phyloP scores from a whole-genome alignment of 1,284 basidiomycete genomes.

The Ustilago bromivora region DNA sequence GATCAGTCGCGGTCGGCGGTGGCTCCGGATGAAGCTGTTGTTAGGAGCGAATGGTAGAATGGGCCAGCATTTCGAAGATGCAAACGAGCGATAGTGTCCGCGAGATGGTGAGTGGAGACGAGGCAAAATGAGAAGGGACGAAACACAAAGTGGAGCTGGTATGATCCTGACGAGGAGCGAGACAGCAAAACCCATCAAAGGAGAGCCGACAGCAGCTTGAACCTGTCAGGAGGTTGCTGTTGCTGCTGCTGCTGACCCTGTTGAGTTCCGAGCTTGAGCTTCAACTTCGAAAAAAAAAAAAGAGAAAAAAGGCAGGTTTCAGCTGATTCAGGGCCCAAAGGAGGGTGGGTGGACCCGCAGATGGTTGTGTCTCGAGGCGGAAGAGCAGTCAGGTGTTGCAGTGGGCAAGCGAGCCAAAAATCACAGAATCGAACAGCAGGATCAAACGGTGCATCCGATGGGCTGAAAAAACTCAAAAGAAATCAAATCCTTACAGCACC shows the following conservation, averaged over 20 bases:
- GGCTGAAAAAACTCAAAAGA: not conserved
- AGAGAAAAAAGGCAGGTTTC: not conserved
- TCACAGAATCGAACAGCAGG: conserved; percentile 2
- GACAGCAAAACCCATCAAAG: not conserved
- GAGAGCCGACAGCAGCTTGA: not conserved
- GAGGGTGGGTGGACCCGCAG: conserved; percentile 6
- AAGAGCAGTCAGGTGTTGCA: not conserved
- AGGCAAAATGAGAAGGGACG: not conserved
- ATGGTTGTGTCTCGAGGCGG: not conserved
- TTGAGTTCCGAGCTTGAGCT: not conserved
- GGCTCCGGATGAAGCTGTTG: conserved; percentile 4
- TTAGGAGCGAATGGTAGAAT: not conserved
- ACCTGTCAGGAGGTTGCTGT: not conserved
- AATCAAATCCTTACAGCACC: not conserved
- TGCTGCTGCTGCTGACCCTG: conserved; percentile 1
- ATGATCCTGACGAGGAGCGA: conserved; percentile 1
- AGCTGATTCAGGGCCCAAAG: conserved; percentile 3
- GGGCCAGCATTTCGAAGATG: not conserved
- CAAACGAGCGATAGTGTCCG: not conserved
- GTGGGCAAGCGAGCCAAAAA: conserved; percentile 2
- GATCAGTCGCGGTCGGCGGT: not conserved
- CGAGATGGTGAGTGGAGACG: not conserved
- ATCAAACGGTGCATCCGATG: conserved; percentile 17
- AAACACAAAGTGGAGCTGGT: not conserved
- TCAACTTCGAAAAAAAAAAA: not conserved